A percentile compares a stretch with the other conserved stretches of the same genome.
Conservation (phyloP, 2,329 filamentous ascomycete species). For the Cyanodermella asteris region DNA sequence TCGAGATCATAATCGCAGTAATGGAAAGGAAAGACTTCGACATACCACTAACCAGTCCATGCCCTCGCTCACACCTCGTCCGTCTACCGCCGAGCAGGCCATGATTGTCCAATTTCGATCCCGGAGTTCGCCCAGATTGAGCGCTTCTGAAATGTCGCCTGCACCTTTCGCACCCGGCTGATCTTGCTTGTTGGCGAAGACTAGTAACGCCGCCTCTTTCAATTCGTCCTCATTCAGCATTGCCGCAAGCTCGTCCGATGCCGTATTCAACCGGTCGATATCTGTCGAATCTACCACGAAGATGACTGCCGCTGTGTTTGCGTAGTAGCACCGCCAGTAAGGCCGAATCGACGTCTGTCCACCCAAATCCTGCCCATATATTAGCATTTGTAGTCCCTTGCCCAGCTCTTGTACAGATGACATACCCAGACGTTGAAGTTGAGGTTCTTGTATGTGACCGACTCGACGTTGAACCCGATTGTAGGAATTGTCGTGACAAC, state of each 20-base stretch:
- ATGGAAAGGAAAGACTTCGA: too few relatives aligned
- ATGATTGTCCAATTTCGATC: conserved; percentile 99
- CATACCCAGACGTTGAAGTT: conserved; percentile 97
- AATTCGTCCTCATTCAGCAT: conserved; percentile 98
- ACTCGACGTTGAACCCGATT: conserved; percentile 98
- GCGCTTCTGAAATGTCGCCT: conserved; percentile 84
- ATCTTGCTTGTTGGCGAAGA: conserved; percentile 98
- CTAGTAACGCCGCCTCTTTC: conserved; percentile 72
- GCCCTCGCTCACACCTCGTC: conserved; percentile 80
- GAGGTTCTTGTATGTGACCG: conserved; percentile 91
- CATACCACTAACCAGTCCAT: conserved; percentile 95
- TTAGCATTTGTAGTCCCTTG: not conserved
- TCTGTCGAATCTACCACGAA: conserved; percentile 98
- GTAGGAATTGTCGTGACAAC: conserved; percentile 98
- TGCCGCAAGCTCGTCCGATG: conserved; percentile 72
- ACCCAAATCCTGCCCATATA: conserved; percentile 50
- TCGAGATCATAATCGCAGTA: too few relatives aligned
- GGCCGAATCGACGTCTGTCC: conserved; percentile 97
- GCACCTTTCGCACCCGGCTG: conserved; percentile 92
- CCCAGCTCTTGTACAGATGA: conserved; percentile 1
- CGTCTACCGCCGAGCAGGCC: conserved; percentile 88
- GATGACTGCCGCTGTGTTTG: conserved; percentile 93
- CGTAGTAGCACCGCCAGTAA: conserved; percentile 99
- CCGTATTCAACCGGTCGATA: conserved; percentile 82
- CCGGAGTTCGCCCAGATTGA: conserved; percentile 73